Evolutionary conservation across 1,284 basidiomycete species (phyloP), one percentile per base, ranked within the genome.

Genomic region (Sporisorium exsertum): DNA sequence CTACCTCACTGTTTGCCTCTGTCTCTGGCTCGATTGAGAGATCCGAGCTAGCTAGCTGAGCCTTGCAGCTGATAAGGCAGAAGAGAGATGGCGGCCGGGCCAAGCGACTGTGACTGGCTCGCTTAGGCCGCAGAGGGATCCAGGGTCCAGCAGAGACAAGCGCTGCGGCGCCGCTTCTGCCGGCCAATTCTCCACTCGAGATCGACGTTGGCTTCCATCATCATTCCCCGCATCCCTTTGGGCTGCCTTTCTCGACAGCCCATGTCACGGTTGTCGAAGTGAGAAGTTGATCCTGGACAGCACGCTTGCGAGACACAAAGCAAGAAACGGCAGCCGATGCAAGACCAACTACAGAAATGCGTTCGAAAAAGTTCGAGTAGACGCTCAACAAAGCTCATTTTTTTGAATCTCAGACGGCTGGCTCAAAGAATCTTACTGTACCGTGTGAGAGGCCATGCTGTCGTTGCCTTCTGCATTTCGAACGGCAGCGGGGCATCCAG

Each of bases 111-210:
- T 18, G 15, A 40, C 37, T n/a, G 33, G 45, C 45, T 55, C 52
- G 51, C 59, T 61, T 61, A 55, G 58, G 22, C 1, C 3, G 16
- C 16, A 26, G 22, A 26, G 22, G 29, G 26, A 49, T 29, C 5
- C 49, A 59, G 58, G 58, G 58, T 59, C 50, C 58, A 52, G 40
- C 49, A 29, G 15, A 24, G n/a, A 16, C 22, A 5, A 20, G 10
- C 20, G 33, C 16, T 53, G 58, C n/a, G n/a, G 53, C 58, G 58
- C 49, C 37, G 47, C 58, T 43, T 52, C 29, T 29, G 16, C 22
- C 27, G 22, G 27, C 24, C 29, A 5, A 29, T 40, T 22, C 58
- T 51, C 49, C 57, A 42, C 57, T 24, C 49, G 47, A 32, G 46
- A 37, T 50, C 47, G 43, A 47, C 47, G 32, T 16, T 10, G 3